A percentile compares a stretch with the other conserved stretches of the same genome.
Evolutionary conservation across 2,329 filamentous ascomycete species (phyloP).

Genomic region (Scopulariopsis brevicaulis): DNA sequence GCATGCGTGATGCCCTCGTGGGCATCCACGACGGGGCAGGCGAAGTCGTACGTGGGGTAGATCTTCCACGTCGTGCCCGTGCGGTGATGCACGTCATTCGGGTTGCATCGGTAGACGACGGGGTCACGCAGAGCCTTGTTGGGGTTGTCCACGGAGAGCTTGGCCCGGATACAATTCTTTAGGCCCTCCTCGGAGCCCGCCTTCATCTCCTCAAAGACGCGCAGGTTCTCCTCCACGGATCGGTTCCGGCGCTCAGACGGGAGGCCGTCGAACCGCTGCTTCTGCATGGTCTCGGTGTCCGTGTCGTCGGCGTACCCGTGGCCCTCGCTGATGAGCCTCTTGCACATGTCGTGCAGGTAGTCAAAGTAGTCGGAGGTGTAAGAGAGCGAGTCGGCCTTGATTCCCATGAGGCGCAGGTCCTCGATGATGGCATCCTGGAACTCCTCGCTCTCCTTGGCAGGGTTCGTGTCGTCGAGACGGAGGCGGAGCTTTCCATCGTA

Average conservation of each 20-base stretch:
- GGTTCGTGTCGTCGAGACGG: conserved; percentile 96
- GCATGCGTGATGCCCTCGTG: conserved; percentile 77
- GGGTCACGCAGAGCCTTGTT: conserved; percentile 96
- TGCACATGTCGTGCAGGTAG: conserved; percentile 74
- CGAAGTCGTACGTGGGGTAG: conserved; percentile 81
- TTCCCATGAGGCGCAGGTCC: conserved; percentile 82
- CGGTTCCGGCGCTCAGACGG: conserved; percentile 72
- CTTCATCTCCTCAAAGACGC: conserved; percentile 88
- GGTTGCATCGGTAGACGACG: conserved; percentile 92
- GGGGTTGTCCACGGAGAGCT: conserved; percentile 80
- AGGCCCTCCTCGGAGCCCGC: conserved; percentile 66
- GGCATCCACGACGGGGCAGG: conserved; percentile 70
- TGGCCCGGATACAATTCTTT: conserved; percentile 86
- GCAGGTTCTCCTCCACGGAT: conserved; percentile 70
- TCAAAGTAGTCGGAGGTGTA: conserved; percentile 97
- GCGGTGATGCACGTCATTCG: conserved; percentile 56
- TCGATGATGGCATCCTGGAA: conserved; percentile 90
- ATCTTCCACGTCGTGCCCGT: conserved; percentile 74
- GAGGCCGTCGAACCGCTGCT: conserved; percentile 74
- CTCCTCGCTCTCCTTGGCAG: conserved; percentile 93
- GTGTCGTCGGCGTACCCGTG: conserved; percentile 94
- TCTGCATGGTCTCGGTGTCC: conserved; percentile 75
- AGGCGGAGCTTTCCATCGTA: conserved; percentile 86
- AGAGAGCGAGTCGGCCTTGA: conserved; percentile 75
- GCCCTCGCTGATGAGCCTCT: conserved; percentile 75